These are phyloP conservation scores for Leishmania lainsoni DNA, from an alignment of 208 protist species.

Conservation along the genomic window DNA sequence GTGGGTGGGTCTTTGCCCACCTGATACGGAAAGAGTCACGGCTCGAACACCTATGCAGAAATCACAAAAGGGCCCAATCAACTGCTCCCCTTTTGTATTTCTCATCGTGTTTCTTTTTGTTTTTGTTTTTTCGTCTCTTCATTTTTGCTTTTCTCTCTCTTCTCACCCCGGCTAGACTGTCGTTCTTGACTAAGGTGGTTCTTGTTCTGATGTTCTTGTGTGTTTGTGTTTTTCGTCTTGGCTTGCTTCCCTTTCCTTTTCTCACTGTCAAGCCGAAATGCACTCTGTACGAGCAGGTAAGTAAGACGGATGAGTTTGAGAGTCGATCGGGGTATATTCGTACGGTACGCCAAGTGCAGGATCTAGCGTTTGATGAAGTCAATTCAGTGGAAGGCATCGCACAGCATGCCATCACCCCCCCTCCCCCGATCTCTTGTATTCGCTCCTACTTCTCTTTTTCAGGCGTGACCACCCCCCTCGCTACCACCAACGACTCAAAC, in stretches of 20 bases:
- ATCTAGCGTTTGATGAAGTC: not conserved
- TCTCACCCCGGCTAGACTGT: constrained; percentile 16
- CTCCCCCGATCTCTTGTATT: not conserved
- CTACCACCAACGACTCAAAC: no score
- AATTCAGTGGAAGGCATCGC: not conserved
- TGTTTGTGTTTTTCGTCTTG: not conserved
- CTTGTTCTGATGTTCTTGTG: not conserved
- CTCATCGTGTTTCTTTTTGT: no score
- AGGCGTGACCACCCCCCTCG: no score
- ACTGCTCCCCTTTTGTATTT: no score
- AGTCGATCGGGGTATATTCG: not conserved
- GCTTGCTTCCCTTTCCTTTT: not conserved
- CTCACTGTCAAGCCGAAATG: not conserved
- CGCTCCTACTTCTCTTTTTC: no score
- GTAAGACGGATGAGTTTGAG: not conserved
- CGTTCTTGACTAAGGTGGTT: no score
- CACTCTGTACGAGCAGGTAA: not conserved
- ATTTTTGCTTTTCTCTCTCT: not conserved
- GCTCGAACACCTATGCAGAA: no score
- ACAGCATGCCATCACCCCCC: not conserved
- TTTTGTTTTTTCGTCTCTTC: no score
- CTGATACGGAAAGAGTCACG: no score
- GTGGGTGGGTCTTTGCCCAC: no score
- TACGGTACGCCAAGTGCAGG: no score
- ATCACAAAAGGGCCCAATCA: no score